Percentiles rank a stretch among this genome's conserved stretches.
These are phyloP conservation scores for Boletus tylopilopsis DNA, from an alignment of 768 basidiomycete species.

Conservation along the genomic window DNA sequence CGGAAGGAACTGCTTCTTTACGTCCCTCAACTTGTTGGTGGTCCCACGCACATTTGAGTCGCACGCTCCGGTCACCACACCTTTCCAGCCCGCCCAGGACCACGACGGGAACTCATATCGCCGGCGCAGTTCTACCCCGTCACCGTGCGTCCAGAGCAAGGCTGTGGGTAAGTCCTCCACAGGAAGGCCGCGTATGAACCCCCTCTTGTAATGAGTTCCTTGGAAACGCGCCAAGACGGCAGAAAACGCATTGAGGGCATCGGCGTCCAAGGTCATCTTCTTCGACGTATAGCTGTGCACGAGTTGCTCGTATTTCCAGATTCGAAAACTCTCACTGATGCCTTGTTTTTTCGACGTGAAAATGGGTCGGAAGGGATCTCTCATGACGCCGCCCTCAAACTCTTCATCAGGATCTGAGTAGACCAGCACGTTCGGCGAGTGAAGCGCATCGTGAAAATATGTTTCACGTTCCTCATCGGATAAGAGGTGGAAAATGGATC, in stretches of 20 bases:
- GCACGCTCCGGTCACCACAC: no score
- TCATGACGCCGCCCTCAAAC: slow-evolving; percentile 1
- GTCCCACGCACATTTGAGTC: no score
- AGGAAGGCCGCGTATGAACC: slow-evolving; percentile 15
- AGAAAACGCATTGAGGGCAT: slow-evolving; percentile 13
- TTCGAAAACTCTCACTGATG: not conserved
- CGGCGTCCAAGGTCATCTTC: slow-evolving; percentile 4
- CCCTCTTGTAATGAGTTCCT: not conserved
- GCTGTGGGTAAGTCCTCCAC: slow-evolving; percentile 8
- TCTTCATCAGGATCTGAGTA: not conserved
- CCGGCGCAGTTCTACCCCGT: not conserved
- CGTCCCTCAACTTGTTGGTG: not conserved
- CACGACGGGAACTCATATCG: not conserved
- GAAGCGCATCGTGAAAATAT: not conserved
- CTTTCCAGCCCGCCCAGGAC: slow-evolving; percentile 16
- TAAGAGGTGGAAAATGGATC: slow-evolving; percentile 4
- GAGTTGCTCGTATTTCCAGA: not conserved
- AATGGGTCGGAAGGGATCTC: slow-evolving; percentile 9
- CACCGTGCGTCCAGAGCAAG: slow-evolving; percentile 6
- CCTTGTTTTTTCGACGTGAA: no score
- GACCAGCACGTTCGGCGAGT: no score
- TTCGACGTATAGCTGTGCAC: slow-evolving; percentile 2
- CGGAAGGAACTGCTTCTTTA: not conserved
- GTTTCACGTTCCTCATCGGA: not conserved
- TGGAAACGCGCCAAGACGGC: slow-evolving; percentile 7